These are phyloP conservation scores for Acanthamoeba royreba DNA, from an alignment of 208 protist species.

Conservation along the genomic window DNA sequence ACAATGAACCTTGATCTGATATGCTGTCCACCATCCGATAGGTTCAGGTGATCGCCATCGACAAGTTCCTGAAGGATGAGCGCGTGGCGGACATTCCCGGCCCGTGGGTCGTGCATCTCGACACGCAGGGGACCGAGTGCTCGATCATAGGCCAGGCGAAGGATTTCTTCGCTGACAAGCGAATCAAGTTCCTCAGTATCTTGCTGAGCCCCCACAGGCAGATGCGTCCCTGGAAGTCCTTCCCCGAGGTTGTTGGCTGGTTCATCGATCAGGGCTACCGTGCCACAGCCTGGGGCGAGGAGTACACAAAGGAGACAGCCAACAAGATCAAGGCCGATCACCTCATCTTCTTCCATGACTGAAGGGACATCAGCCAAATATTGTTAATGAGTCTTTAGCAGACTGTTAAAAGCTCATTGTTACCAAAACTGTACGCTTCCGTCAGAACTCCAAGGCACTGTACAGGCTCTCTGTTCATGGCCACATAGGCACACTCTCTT, in stretches of 20 bases:
- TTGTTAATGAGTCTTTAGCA: no score
- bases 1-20: neutral
- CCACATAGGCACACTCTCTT: no score
- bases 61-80: neutral
- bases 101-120: neutral
- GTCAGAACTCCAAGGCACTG: no score
- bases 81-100: neutral
- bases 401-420: no score
- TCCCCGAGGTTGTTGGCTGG: neutral
- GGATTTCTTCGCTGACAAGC: neutral
- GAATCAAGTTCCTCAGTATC: neutral
- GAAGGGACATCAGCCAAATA: no score
- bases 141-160: neutral
- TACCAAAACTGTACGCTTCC: no score
- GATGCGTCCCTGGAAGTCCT: neutral
- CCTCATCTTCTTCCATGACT: neutral
- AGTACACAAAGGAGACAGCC: neutral
- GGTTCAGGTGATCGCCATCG: neutral
- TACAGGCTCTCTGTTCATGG: no score
- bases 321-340: neutral
- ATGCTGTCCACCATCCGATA: no score
- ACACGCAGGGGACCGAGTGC: neutral
- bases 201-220: neutral
- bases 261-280: neutral
- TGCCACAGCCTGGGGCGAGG: neutral